These are phyloP conservation scores for Cyberlindnera suaveolens DNA, from an alignment of 805 yeast genomes.

Conservation along the genomic window DNA sequence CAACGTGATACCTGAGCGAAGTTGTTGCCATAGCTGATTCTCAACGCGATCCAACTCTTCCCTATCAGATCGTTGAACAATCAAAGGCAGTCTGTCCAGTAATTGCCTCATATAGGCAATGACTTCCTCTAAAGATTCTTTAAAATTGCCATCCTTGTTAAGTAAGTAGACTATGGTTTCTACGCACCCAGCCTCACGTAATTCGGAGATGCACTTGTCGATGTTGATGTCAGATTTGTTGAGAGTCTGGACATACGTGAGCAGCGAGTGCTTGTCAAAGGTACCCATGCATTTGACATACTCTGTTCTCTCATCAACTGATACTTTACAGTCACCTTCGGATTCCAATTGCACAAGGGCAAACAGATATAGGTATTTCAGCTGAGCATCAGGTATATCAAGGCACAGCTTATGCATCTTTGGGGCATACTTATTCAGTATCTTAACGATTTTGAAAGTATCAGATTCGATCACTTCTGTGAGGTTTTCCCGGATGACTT, in stretches of 20 bases:
- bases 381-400: constrained; percentile 13
- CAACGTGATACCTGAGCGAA: constrained; percentile 30
- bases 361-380: constrained; percentile 20
- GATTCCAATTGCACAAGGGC: constrained; percentile 18
- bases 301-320: constrained; percentile 15
- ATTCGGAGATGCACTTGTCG: constrained; percentile 17
- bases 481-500: constrained; percentile 12
- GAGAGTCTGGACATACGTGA: constrained; percentile 18
- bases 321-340: constrained; percentile 14
- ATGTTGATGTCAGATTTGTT: constrained; percentile 18
- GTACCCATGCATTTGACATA: constrained; percentile 14
- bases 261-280: constrained; percentile 12
- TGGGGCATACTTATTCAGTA: constrained; percentile 21
- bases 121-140: constrained; percentile 22
- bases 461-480: constrained; percentile 24
- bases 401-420: constrained; percentile 13
- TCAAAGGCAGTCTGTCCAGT: constrained; percentile 10
- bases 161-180: constrained; percentile 21
- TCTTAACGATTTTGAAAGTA: constrained; percentile 22
- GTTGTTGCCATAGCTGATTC: constrained; percentile 29
- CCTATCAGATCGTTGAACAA: constrained; percentile 7
- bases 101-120: constrained; percentile 9
- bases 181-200: constrained; percentile 19
- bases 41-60: constrained; percentile 18
- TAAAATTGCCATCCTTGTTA: constrained; percentile 7